A percentile compares a stretch with the other conserved stretches of the same genome.
Conservation (phyloP, 768 basidiomycete genomes). For the Psilocybe tampanensis region DNA sequence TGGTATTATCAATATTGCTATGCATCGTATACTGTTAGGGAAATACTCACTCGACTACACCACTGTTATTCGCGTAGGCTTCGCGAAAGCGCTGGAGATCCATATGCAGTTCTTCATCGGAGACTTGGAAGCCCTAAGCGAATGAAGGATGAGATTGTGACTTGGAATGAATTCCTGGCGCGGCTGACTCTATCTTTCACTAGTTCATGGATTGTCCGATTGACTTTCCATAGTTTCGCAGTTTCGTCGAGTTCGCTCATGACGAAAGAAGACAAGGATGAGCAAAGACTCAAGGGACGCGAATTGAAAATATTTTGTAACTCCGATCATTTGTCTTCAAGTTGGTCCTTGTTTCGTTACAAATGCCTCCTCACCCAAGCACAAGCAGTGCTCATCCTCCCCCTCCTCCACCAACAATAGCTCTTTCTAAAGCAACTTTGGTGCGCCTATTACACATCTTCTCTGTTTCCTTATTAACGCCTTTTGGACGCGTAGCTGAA, state of each 20-base stretch:
- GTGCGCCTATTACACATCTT: conserved; percentile 30
- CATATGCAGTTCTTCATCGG: conserved; percentile 93
- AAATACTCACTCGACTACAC: conserved; percentile 80
- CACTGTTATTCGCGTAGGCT: conserved; percentile 71
- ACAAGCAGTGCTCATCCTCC: conserved; percentile 32
- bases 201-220: conserved; percentile 94
- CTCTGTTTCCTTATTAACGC: conserved; percentile 7
- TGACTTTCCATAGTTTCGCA: conserved; percentile 93
- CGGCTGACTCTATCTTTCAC: conserved; percentile 86
- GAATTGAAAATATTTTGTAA: conserved; percentile 46
- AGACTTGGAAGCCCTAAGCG: conserved; percentile 85
- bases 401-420: conserved; percentile 16
- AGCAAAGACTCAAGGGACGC: conserved; percentile 10
- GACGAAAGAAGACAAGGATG: conserved; percentile 26
- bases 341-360: conserved; percentile 11
- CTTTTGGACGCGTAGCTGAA: conserved; percentile 47
- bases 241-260: conserved; percentile 81
- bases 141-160: conserved; percentile 26
- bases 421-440: conserved; percentile 45
- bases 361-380: conserved; percentile 48
- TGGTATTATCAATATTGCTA: conserved; percentile 5
- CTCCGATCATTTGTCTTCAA: conserved; percentile 47
- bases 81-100: conserved; percentile 77
- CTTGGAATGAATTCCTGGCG: conserved; percentile 10
- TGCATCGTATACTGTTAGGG: background rate